Conservation (phyloP, 2,329 filamentous ascomycete species). For the Ophiostoma quercus region DNA sequence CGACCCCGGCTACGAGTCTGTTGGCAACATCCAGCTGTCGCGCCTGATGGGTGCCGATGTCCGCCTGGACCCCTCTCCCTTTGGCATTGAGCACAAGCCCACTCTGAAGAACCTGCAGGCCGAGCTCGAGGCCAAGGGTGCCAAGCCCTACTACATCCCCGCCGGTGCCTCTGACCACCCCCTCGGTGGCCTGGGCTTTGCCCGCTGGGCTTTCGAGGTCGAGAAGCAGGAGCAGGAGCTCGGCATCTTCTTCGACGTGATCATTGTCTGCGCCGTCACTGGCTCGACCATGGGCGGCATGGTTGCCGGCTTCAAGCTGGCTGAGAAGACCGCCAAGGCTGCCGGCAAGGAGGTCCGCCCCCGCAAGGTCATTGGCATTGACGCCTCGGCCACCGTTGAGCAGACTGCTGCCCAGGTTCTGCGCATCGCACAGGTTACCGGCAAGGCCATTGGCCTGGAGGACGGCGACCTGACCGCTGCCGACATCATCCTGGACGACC, state of each 20-base stretch:
- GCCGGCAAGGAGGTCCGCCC: slow-evolving; percentile 33
- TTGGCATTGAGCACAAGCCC: slow-evolving; percentile 64
- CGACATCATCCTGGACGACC: slow-evolving; percentile 58
- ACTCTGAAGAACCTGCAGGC: slow-evolving; percentile 54
- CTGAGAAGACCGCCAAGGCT: slow-evolving; percentile 40
- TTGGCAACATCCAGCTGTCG: slow-evolving; percentile 67
- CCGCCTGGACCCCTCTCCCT: slow-evolving; percentile 53
- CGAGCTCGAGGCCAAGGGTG: slow-evolving; percentile 25
- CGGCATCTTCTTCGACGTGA: slow-evolving; percentile 60
- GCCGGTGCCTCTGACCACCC: slow-evolving; percentile 67
- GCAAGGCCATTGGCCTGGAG: slow-evolving; percentile 54
- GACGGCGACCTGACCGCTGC: slow-evolving; percentile 55
- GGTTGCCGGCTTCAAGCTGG: slow-evolving; percentile 65
- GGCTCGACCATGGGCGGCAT: slow-evolving; percentile 67
- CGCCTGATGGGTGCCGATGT: slow-evolving; percentile 63
- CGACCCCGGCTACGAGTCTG: slow-evolving; percentile 55
- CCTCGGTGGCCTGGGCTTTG: slow-evolving; percentile 64
- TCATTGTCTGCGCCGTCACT: slow-evolving; percentile 66
- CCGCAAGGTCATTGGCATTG: slow-evolving; percentile 60
- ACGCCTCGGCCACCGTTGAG: slow-evolving; percentile 55
- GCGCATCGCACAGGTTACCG: slow-evolving; percentile 61
- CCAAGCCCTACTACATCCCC: slow-evolving; percentile 67
- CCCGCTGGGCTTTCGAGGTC: slow-evolving; percentile 66
- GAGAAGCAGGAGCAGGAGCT: slow-evolving; percentile 55
- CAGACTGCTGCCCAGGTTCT: slow-evolving; percentile 62